These are phyloP conservation scores for Sugiyamaella sp. DNA, from an alignment of 1,139 yeast species.

Conservation along the genomic window DNA sequence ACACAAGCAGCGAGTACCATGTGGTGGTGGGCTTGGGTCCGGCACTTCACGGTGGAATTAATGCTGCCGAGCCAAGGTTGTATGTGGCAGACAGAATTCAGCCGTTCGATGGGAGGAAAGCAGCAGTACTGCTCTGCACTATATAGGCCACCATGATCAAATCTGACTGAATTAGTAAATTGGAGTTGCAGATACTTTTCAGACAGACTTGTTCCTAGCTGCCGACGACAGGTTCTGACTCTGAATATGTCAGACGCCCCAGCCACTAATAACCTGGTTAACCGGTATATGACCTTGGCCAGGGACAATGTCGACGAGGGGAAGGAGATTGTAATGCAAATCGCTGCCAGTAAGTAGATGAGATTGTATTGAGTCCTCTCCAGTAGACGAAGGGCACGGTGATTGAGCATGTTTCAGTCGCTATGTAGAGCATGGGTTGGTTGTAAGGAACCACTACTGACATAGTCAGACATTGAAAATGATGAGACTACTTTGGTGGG, in stretches of 20 bases:
- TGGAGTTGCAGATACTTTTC: neutral
- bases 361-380: neutral
- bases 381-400: too few species aligned
- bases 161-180: conserved; percentile 1
- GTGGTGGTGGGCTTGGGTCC: neutral
- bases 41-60: neutral
- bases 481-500: conserved; percentile 52
- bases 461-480: conserved; percentile 39
- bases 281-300: conserved; percentile 14
- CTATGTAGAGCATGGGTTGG: too few species aligned
- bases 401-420: too few species aligned
- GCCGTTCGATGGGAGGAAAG: conserved; percentile 10
- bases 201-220: neutral
- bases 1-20: neutral
- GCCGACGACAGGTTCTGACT: neutral
- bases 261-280: conserved; percentile 5
- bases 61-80: neutral
- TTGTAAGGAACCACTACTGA: too few species aligned
- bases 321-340: conserved; percentile 11
- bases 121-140: too few species aligned
- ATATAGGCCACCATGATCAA: neutral
- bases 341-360: conserved; percentile 14
- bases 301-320: conserved; percentile 4
- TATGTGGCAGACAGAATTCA: neutral
- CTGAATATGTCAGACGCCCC: too few species aligned